Base-by-base conservation (phyloP, 345 rosid species). In the Aethionema arabicum region DNA sequence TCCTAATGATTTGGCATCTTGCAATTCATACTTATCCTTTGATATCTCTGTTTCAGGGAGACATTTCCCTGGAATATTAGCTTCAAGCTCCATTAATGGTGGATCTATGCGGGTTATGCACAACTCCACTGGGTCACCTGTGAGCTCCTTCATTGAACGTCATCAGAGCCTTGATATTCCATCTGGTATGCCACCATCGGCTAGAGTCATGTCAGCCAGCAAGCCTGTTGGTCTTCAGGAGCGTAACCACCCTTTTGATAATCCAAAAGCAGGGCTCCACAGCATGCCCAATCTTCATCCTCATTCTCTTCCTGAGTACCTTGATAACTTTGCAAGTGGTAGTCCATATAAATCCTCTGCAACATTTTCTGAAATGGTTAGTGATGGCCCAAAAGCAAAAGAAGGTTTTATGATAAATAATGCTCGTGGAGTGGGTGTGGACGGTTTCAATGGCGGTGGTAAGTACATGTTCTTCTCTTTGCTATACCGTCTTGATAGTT, bases 241-340 rank as follows among this genome's bases (percentile, higher is more conserved):
- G 57, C 67, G 78, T 32, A 77, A 74, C 68, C 75, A 64, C 45
- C 64, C 73, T n/a, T 63, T 61, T 52, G 88, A 80, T 71, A 85
- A 81, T 45, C 42, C 78, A 50, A 80, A 78, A 65, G 71, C 64
- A 42, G 82, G 74, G 58, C 73, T 64, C 56, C 91, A 74, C 56
- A 69, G 78, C 60, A 29, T 77, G 42, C 79, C 75, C 36, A 75
- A 68, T 76, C 76, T 90, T 61, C 86, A 79, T 80, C 88, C 88
- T 66, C 89, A 76, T 78, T 85, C 96, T 16, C 69, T 87, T 16
- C 90, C 95, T 5, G 95, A 92, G 43, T 79, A 83, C 75, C 75
- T 69, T 56, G 91, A 85, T 70, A 72, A 67, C 77, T 64, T 82
- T 59, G 70, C 74, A 54, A 77, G 69, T 68, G 89, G 81, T 41